Base-by-base conservation (phyloP, 176 grass and related monocot species). In the Poa annua region DNA sequence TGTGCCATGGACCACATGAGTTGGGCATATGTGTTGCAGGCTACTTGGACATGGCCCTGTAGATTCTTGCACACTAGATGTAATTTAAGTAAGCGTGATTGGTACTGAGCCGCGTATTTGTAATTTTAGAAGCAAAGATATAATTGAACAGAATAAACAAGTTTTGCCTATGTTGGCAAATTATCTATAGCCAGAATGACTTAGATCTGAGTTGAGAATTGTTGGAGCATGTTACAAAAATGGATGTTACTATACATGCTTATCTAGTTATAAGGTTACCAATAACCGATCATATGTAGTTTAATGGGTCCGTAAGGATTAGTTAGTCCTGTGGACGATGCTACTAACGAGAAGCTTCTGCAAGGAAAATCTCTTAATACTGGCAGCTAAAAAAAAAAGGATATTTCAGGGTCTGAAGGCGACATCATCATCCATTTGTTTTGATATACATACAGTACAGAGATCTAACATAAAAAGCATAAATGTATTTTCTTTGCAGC, bases 1-100 rank as follows among this genome's bases (percentile, higher is more conserved):
- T 70, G 17, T 80, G 77, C 50, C 65, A 80, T 82, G 91, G 88
- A 86, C 88, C 83, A 90, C 83, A 68, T n/a, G 70, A 65, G 60
- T 66, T 74, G 60, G 53, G 17, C 41, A 16, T 56, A 17, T 60
- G 19, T 35, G 12, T 55, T 72, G 77, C 54, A 64, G 33, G 32
- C 20, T 54, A 22, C 24, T 44, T 75, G 19, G 55, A 60, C 0
- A 73, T 69, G 82, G 9, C 32, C 39, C 66, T 79, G 74, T 79
- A 68, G 57, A 54, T 90, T 83, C 64, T 42, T 76, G 51, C 11
- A 57, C 26, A n/a, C 39, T 1, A 32, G 9, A 15, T 75, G 81
- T 38, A 51, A 74, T 32, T 54, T 47, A 47, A 8, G 10, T 13
- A 19, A 54, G 33, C 39, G 39, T 41, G 39, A 41, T 41, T 41